phyloP scores from a whole-genome alignment of 805 yeast genomes.

The Starmera caribaea region DNA sequence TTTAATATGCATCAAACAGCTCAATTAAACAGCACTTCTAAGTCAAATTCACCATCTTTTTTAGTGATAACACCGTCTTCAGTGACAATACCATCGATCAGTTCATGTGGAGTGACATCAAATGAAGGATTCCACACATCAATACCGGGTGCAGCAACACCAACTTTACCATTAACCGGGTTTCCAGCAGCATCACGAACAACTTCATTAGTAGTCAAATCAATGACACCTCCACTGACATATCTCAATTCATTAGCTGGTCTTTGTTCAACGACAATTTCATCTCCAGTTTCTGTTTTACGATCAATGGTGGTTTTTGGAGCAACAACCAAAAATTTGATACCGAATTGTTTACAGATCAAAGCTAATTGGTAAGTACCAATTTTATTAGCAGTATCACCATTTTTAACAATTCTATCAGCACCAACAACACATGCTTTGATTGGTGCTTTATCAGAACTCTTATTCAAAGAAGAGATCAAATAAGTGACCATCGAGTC shows the following conservation, averaged over 20 bases:
- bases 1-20: background rate
- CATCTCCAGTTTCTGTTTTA: slow-evolving; percentile 55
- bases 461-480: slow-evolving; percentile 31
- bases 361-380: slow-evolving; percentile 89
- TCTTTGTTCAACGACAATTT: slow-evolving; percentile 80
- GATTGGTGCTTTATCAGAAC: slow-evolving; percentile 45
- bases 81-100: slow-evolving; percentile 85
- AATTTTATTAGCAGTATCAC: slow-evolving; percentile 94
- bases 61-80: slow-evolving; percentile 58
- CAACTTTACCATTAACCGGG: slow-evolving; percentile 41
- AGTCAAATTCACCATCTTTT: slow-evolving; percentile 41
- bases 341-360: slow-evolving; percentile 51
- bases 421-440: slow-evolving; percentile 91
- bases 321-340: slow-evolving; percentile 89
- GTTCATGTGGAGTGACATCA: slow-evolving; percentile 79
- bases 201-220: slow-evolving; percentile 17
- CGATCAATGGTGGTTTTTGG: slow-evolving; percentile 87
- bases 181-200: slow-evolving; percentile 16
- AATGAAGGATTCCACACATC: slow-evolving; percentile 95
- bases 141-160: slow-evolving; percentile 78
- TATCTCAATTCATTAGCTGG: slow-evolving; percentile 71
- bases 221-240: slow-evolving; percentile 57
- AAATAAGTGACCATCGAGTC: slow-evolving; percentile 88
- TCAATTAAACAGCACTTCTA: slow-evolving; percentile 16
- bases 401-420: slow-evolving; percentile 85